Conservation (phyloP, 1,139 yeast genomes). For the Scheffersomyces quercinus region DNA sequence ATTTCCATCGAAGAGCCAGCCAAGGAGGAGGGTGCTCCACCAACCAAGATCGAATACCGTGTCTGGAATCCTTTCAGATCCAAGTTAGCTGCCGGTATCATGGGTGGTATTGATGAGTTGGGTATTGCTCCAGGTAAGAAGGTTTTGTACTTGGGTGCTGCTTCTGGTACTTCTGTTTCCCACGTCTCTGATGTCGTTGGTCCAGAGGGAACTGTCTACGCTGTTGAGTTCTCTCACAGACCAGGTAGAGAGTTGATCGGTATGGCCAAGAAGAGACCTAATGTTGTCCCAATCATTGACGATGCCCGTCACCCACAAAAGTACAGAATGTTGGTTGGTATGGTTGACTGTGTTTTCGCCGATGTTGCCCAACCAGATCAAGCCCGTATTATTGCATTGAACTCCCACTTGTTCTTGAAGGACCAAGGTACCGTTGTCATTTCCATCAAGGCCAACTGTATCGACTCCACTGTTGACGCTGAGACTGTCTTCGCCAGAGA, state of each 20-base stretch:
- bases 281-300: constrained; percentile 96
- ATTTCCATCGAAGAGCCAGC: constrained; percentile 90
- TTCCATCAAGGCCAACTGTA: constrained; percentile 99
- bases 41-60: constrained; percentile 97
- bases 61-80: constrained; percentile 99
- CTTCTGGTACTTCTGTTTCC: constrained; percentile 98
- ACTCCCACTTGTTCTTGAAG: constrained; percentile 96
- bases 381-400: constrained; percentile 98
- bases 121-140: constrained; percentile 98
- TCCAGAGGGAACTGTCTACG: constrained; percentile 98
- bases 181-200: constrained; percentile 99
- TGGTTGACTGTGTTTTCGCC: constrained; percentile 98
- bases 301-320: constrained; percentile 99
- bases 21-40: constrained; percentile 80
- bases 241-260: constrained; percentile 99
- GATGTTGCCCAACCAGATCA: constrained; percentile 99
- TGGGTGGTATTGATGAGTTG: constrained; percentile 98
- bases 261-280: constrained; percentile 99
- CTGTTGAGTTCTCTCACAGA: constrained; percentile 99
- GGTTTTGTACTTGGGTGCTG: constrained; percentile 97
- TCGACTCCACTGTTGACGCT: constrained; percentile 98
- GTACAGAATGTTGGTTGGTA: constrained; percentile 97
- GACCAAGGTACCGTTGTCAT: constrained; percentile 98
- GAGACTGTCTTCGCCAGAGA: constrained; percentile 99
- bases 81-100: constrained; percentile 98